These are phyloP conservation scores for Leishmania gerbilli DNA, from an alignment of 208 protist genomes.

Conservation along the genomic window DNA sequence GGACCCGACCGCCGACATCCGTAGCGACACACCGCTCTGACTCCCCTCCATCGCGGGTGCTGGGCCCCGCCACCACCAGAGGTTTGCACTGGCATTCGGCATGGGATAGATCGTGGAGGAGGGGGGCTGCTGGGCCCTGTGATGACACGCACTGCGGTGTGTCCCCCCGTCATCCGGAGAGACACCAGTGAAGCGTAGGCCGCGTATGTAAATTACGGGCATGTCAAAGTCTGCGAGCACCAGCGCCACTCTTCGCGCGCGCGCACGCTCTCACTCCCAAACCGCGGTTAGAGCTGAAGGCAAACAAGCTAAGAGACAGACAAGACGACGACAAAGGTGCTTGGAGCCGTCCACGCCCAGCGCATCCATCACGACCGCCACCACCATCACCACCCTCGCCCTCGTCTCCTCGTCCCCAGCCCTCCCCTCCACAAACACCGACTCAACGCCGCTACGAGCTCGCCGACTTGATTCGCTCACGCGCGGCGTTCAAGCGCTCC, in stretches of 20 bases:
- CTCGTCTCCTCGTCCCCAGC: background rate
- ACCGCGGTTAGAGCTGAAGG: no score
- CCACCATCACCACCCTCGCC: background rate
- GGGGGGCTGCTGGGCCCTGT: background rate
- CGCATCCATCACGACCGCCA: background rate
- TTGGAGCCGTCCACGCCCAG: background rate
- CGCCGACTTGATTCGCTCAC: slow-evolving; percentile 31
- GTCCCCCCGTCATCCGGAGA: background rate
- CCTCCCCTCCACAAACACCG: background rate
- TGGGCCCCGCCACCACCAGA: background rate
- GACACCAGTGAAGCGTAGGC: no score
- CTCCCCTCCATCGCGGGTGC: background rate
- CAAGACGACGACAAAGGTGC: background rate
- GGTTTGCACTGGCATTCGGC: background rate
- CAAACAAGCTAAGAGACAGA: background rate
- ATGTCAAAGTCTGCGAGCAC: background rate
- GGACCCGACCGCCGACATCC: background rate
- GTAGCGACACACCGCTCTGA: background rate
- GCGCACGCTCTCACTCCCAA: background rate
- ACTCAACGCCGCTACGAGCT: background rate
- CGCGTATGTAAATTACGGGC: background rate
- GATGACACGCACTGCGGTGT: background rate
- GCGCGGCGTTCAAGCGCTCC: slow-evolving; percentile 42
- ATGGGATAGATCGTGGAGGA: background rate
- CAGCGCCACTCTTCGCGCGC: background rate